Evolutionary conservation across 2,329 filamentous ascomycete genomes (phyloP), one percentile per base, ranked within the genome.

Genomic region (Cordyceps pruinosa): DNA sequence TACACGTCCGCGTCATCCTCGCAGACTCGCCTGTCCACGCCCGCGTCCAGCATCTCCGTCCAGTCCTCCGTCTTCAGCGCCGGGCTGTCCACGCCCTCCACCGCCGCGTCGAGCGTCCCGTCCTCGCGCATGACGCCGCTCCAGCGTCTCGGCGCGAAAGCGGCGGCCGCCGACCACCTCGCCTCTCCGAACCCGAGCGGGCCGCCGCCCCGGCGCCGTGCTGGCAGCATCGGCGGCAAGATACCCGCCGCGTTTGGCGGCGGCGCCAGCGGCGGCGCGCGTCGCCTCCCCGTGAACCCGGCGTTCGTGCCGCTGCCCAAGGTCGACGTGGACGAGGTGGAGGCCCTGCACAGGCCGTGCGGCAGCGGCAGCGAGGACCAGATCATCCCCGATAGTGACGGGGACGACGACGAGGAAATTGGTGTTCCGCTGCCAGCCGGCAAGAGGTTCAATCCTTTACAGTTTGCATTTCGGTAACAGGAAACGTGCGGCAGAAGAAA

Each of bases 341-440:
- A 77, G 62, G 76, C 78, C 2, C 65, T 83, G 42, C 79, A 82
- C 62, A 65, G 63, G 53, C 59, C 71, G 12, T 61, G 70, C 6
- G 55, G 32, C 13, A 59, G 69, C 50, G 81, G 82, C 15, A 84
- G 81, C 63, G 82, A 85, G 64, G 82, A 85, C 57, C 73, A 81
- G 56, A 76, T 84, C 60, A 68, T 79, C 15, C 76, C 77, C 26
- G 79, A 79, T 65, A 81, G 79, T 59, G 77, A 79, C 58, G 76
- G 63, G 19, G 78, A 79, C 56, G 60, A 68, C 10, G 74, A 76
- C 34, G 61, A 66, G 2, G 68, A 69, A 3, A 61, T 61, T 8
- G n/a, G n/a, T n/a, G 15, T 37, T n/a, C 60, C 60, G 8, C 63
- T 63, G 1, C 61, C 68, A 3, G 32, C 46, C 7, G 41, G 28